Evolutionary conservation across 257 asterid species (phyloP).

Genomic region (Prunella vulgaris): DNA sequence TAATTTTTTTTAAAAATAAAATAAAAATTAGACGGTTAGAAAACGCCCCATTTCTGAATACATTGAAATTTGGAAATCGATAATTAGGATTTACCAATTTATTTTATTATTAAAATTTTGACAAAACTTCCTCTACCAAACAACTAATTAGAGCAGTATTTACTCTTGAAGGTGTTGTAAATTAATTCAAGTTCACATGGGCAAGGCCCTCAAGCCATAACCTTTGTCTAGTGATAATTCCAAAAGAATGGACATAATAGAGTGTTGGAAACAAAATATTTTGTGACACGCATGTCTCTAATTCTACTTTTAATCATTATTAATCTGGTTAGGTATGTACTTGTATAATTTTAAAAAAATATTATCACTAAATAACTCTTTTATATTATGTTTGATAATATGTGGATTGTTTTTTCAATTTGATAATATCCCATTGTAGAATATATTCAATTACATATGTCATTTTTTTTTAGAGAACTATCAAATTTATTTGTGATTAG

Average conservation of each 20-base stretch:
- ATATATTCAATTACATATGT: too few relatives aligned
- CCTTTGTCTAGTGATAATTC: constrained; percentile 9
- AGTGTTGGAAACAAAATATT: neutral
- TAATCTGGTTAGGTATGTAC: neutral
- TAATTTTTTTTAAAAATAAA: too few relatives aligned
- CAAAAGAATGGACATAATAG: constrained; percentile 2
- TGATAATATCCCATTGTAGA: too few relatives aligned
- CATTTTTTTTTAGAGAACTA: too few relatives aligned
- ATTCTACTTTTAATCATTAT: constrained; percentile 15
- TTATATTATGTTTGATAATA: too few relatives aligned
- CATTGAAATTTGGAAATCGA: too few relatives aligned
- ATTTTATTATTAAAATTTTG: neutral
- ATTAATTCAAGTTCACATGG: constrained; percentile 14
- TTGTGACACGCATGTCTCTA: constrained; percentile 9
- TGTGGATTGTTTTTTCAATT: too few relatives aligned
- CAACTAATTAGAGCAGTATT: neutral
- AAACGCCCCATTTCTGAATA: too few relatives aligned
- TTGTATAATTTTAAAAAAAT: neutral
- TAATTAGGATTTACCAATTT: neutral
- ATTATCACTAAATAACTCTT: too few relatives aligned
- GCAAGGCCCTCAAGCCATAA: constrained; percentile 9
- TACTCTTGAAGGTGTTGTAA: constrained; percentile 7
- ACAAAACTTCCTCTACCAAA: neutral
- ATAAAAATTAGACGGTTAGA: too few relatives aligned
- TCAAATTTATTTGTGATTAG: too few relatives aligned